phyloP scores from a whole-genome alignment of 1,284 basidiomycete species.

The Phenoliferia sp. region DNA sequence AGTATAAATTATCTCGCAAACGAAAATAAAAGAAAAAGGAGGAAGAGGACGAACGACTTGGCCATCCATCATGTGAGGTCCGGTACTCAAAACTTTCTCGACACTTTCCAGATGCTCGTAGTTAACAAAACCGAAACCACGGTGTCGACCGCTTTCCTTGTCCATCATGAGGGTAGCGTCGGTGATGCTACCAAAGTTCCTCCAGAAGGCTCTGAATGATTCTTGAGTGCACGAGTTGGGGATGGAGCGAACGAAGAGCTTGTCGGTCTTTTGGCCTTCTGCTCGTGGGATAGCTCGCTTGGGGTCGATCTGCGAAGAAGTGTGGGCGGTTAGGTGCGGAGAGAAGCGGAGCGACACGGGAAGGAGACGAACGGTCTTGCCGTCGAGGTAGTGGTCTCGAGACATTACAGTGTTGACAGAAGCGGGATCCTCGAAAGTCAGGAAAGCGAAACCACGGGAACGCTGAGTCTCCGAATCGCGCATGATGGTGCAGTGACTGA shows the following conservation, averaged over 20 bases:
- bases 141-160: constrained; percentile 88
- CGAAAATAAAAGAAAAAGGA: background rate
- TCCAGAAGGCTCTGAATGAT: constrained; percentile 85
- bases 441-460: constrained; percentile 88
- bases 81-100: constrained; percentile 50
- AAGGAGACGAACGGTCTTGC: constrained; percentile 69
- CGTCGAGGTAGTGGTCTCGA: constrained; percentile 78
- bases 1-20: too few relatives aligned
- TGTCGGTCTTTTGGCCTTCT: constrained; percentile 68
- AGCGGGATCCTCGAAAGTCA: constrained; percentile 81
- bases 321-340: constrained; percentile 3
- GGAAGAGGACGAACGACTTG: constrained; percentile 35
- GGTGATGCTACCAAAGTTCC: constrained; percentile 81
- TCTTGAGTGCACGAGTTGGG: constrained; percentile 88
- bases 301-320: constrained; percentile 79
- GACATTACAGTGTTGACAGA: constrained; percentile 87
- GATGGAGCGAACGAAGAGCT: constrained; percentile 89
- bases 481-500: constrained; percentile 92
- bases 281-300: constrained; percentile 96
- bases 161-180: constrained; percentile 99
- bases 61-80: constrained; percentile 43
- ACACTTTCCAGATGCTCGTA: constrained; percentile 82
- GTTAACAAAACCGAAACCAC: constrained; percentile 97
- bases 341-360: background rate
- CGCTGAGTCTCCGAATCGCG: constrained; percentile 78